Percentiles rank a stretch among this genome's conserved stretches.
phyloP scores from a whole-genome alignment of 2,329 filamentous ascomycete genomes.

The Exophiala oligosperma region DNA sequence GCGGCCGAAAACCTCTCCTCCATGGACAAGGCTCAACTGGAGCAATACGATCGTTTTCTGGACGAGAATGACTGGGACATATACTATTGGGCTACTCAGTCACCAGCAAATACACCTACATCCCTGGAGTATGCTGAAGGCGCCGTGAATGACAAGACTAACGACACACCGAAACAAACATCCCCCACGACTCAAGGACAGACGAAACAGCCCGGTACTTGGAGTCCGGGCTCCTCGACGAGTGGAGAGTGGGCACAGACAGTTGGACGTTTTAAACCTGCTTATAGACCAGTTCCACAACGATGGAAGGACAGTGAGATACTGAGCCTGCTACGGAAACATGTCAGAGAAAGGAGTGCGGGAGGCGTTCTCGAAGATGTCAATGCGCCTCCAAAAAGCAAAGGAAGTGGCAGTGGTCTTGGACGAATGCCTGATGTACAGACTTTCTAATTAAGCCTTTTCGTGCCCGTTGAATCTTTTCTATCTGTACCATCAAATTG shows the following conservation, averaged over 20 bases:
- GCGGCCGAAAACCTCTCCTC: slow-evolving; percentile 72
- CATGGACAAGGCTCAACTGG: slow-evolving; percentile 73
- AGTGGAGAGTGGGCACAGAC: slow-evolving; percentile 95
- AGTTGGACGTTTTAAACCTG: slow-evolving; percentile 87
- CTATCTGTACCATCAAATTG: not conserved
- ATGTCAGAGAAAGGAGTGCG: slow-evolving; percentile 73
- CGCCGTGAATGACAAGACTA: slow-evolving; percentile 31
- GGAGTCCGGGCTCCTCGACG: slow-evolving; percentile 53
- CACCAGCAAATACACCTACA: slow-evolving; percentile 57
- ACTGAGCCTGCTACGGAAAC: slow-evolving; percentile 70
- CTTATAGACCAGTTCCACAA: slow-evolving; percentile 83
- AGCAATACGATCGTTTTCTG: slow-evolving; percentile 86
- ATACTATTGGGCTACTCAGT: slow-evolving; percentile 98
- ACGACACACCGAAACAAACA: slow-evolving; percentile 20
- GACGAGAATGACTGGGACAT: slow-evolving; percentile 99
- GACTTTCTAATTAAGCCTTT: slow-evolving; percentile 36
- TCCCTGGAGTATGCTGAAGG: slow-evolving; percentile 59
- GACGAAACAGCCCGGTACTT: slow-evolving; percentile 47
- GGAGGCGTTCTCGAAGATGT: slow-evolving; percentile 48
- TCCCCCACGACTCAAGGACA: slow-evolving; percentile 30
- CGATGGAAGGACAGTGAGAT: slow-evolving; percentile 86
- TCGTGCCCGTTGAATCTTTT: not conserved
- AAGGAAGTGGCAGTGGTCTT: slow-evolving; percentile 35
- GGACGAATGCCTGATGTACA: slow-evolving; percentile 52
- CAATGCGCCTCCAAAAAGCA: slow-evolving; percentile 18